Conservation (phyloP, 805 yeast genomes). For the Yarrowia bubula region DNA sequence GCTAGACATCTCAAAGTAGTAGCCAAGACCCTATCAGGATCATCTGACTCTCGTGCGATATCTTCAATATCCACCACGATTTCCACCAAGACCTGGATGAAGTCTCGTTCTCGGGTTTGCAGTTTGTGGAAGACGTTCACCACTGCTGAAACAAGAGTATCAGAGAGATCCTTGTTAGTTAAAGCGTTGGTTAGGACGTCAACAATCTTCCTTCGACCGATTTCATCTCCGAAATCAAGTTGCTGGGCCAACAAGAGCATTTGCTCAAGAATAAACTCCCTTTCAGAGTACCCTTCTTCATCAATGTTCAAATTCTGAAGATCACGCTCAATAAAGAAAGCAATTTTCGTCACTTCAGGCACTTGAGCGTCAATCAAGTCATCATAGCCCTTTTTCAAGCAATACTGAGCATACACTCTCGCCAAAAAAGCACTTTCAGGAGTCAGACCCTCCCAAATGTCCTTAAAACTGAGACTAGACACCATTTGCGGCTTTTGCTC, state of each 20-base stretch:
- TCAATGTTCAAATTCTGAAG: conserved; percentile 42
- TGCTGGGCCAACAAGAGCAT: conserved; percentile 61
- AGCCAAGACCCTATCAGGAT: conserved; percentile 47
- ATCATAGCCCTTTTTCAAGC: conserved; percentile 51
- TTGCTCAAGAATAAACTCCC: conserved; percentile 75
- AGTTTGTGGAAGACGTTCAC: conserved; percentile 65
- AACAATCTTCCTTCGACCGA: conserved; percentile 78
- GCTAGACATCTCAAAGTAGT: conserved; percentile 52
- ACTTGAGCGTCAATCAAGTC: conserved; percentile 64
- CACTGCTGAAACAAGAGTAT: conserved; percentile 52
- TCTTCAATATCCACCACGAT: conserved; percentile 82
- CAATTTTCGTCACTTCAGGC: conserved; percentile 76
- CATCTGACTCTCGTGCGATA: conserved; percentile 44
- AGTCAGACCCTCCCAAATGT: conserved; percentile 67
- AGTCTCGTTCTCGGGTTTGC: conserved; percentile 79
- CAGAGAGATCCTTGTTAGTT: conserved; percentile 56
- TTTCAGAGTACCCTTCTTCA: conserved; percentile 50
- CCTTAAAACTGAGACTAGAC: conserved; percentile 56
- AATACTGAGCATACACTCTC: conserved; percentile 63
- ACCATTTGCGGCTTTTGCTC: conserved; percentile 62
- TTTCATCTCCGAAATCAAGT: conserved; percentile 86
- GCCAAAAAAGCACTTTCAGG: conserved; percentile 74
- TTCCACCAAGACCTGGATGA: conserved; percentile 80
- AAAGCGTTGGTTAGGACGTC: conserved; percentile 48
- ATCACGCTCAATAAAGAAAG: conserved; percentile 57